These are phyloP conservation scores for Chloranthus sessilifolius DNA, from an alignment of 164 flowering plant genomes.

Conservation along the genomic window DNA sequence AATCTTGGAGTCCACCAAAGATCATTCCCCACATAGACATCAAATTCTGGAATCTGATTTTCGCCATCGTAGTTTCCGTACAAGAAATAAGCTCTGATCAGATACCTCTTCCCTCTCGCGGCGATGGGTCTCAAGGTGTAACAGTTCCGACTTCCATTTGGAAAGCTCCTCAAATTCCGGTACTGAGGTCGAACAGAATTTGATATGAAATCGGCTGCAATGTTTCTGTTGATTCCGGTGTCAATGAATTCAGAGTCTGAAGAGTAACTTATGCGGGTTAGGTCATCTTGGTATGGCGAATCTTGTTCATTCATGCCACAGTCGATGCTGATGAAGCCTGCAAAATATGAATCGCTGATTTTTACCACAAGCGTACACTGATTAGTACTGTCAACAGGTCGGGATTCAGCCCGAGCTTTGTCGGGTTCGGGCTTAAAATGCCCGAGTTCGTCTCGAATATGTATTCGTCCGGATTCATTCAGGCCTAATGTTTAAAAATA, in stretches of 20 bases:
- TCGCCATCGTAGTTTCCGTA: slow-evolving; percentile 44
- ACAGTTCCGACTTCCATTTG: slow-evolving; percentile 5
- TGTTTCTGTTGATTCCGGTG: slow-evolving; percentile 1
- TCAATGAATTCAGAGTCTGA: slow-evolving; percentile 4
- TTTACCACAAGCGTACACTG: too few relatives aligned
- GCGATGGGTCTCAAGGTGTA: slow-evolving; percentile 2
- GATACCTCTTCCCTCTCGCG: slow-evolving; percentile 15
- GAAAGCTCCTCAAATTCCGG: slow-evolving; percentile 6
- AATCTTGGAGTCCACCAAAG: slow-evolving; percentile 22
- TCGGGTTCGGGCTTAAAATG: too few relatives aligned
- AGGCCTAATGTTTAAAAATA: too few relatives aligned
- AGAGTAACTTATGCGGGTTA: slow-evolving; percentile 1
- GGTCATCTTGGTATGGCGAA: slow-evolving; percentile 1
- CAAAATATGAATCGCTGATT: too few relatives aligned
- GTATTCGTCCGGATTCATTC: too few relatives aligned
- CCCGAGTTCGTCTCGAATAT: too few relatives aligned
- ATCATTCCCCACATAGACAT: slow-evolving; percentile 34
- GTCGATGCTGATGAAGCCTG: slow-evolving; percentile 11
- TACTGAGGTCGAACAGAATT: not conserved
- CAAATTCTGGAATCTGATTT: slow-evolving; percentile 25
- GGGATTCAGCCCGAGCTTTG: too few relatives aligned
- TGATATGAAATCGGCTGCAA: not conserved
- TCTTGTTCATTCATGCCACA: slow-evolving; percentile 3
- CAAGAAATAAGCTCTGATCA: slow-evolving; percentile 43
- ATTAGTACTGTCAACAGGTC: too few relatives aligned